A percentile compares a stretch with the other conserved stretches of the same genome.
phyloP scores from a whole-genome alignment of 108 stramenopile species.

The Cyclotella cryptica region DNA sequence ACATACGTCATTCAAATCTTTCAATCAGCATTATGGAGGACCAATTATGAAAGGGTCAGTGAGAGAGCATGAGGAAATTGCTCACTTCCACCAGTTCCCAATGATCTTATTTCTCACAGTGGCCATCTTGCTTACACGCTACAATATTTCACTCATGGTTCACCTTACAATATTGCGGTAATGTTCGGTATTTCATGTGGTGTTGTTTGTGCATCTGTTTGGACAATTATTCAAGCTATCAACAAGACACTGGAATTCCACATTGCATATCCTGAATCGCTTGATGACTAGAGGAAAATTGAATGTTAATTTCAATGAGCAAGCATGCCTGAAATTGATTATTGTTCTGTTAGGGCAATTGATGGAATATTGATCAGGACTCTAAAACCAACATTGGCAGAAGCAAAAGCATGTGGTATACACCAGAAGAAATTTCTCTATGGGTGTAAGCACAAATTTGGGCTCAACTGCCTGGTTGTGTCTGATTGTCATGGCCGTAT shows the following conservation, averaged over 20 bases:
- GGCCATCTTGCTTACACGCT: conserved; percentile 22
- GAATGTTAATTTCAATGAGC: conserved; percentile 35
- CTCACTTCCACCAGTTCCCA: conserved; percentile 22
- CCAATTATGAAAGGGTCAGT: not conserved
- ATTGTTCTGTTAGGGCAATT: conserved; percentile 45
- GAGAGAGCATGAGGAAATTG: conserved; percentile 6
- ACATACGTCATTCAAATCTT: conserved; percentile 18
- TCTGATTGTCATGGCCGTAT: conserved; percentile 25
- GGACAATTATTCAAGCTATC: conserved; percentile 20
- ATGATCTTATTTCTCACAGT: conserved; percentile 11
- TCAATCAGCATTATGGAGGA: not conserved
- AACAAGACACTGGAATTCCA: conserved; percentile 10
- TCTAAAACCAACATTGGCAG: conserved; percentile 21
- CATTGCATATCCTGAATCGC: conserved; percentile 26
- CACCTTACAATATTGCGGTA: conserved; percentile 21
- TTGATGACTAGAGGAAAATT: conserved; percentile 29
- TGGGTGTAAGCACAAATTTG: conserved; percentile 45
- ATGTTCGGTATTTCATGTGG: conserved; percentile 22
- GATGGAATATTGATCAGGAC: conserved; percentile 56
- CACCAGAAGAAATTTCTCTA: conserved; percentile 43
- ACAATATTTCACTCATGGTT: conserved; percentile 43
- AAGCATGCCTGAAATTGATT: conserved; percentile 17
- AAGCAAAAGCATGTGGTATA: conserved; percentile 9
- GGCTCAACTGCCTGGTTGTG: conserved; percentile 39
- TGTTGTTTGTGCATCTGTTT: conserved; percentile 9